Conservation (phyloP, 768 basidiomycete species). For the Gloeophyllum trabeum region DNA sequence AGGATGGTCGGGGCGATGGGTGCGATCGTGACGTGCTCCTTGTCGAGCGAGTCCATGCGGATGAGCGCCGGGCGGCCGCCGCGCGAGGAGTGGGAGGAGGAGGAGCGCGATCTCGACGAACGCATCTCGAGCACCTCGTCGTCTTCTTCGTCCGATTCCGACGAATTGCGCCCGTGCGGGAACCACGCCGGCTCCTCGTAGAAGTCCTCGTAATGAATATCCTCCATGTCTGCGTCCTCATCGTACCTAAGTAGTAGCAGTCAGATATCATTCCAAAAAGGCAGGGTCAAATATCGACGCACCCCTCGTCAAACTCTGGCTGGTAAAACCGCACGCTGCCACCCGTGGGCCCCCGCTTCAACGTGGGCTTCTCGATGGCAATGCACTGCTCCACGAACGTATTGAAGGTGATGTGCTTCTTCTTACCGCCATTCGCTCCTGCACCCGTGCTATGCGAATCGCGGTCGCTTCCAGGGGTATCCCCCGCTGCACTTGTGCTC, state of each 20-base stretch:
- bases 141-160: constrained; percentile 30
- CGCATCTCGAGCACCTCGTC: constrained; percentile 62
- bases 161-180: constrained; percentile 11
- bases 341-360: constrained; percentile 14
- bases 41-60: constrained; percentile 22
- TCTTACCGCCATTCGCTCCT: constrained; percentile 34
- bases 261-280: background rate
- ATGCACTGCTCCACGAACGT: constrained; percentile 97
- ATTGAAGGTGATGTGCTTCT: constrained; percentile 93
- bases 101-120: constrained; percentile 24
- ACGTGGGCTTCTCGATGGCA: constrained; percentile 68
- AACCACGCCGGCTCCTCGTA: constrained; percentile 15
- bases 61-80: constrained; percentile 14
- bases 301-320: background rate
- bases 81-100: constrained; percentile 18
- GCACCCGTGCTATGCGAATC: constrained; percentile 5
- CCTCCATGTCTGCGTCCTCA: constrained; percentile 51
- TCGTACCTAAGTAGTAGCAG: constrained; percentile 37
- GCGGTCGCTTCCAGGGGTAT: background rate
- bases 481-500: too few species aligned
- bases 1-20: constrained; percentile 74
- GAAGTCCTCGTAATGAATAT: constrained; percentile 36
- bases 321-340: background rate
- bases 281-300: background rate
- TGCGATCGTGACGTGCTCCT: constrained; percentile 58